Percentiles rank a stretch among this genome's conserved stretches.
These are phyloP conservation scores for Phyllosticta ampelicida DNA, from an alignment of 2,329 filamentous ascomycete genomes.

Conservation along the genomic window DNA sequence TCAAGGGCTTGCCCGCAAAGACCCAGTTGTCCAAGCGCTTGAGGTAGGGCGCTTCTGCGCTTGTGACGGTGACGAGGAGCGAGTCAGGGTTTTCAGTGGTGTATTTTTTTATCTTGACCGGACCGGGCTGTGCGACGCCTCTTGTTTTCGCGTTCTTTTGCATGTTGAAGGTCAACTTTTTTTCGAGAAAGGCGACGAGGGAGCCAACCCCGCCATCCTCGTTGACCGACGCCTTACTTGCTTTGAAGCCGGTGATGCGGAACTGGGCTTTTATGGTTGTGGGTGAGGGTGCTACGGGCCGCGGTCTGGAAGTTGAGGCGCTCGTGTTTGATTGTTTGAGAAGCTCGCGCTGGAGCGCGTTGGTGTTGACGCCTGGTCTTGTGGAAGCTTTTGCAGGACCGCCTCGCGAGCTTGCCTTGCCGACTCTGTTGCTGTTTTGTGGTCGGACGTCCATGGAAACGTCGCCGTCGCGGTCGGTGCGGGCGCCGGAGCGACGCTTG, in stretches of 20 bases:
- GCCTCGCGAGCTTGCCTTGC: constrained; percentile 15
- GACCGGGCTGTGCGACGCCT: constrained; percentile 18
- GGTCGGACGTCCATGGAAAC: constrained; percentile 45
- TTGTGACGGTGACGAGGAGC: constrained; percentile 23
- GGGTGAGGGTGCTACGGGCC: not conserved
- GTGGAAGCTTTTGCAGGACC: not conserved
- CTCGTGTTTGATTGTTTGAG: not conserved
- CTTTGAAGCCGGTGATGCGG: constrained; percentile 29
- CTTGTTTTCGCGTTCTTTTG: constrained; percentile 10
- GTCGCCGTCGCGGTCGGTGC: constrained; percentile 51
- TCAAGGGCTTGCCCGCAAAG: not conserved
- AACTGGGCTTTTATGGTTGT: not conserved
- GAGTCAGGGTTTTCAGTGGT: constrained; percentile 28
- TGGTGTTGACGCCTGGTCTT: constrained; percentile 3
- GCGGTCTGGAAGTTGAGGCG: not conserved
- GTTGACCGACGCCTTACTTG: constrained; percentile 25
- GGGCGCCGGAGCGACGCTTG: constrained; percentile 11
- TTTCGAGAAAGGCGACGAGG: constrained; percentile 31
- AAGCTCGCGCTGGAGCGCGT: constrained; percentile 16
- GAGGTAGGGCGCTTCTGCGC: constrained; percentile 26
- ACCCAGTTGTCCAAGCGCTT: constrained; percentile 26
- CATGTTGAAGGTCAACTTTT: constrained; percentile 25
- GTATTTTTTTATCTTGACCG: constrained; percentile 21
- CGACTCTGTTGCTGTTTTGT: constrained; percentile 19
- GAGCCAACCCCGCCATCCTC: constrained; percentile 25